A percentile compares a stretch with the other conserved stretches of the same genome.
These are phyloP conservation scores for Exophiala bonariae DNA, from an alignment of 2,329 filamentous ascomycete species.

Conservation along the genomic window DNA sequence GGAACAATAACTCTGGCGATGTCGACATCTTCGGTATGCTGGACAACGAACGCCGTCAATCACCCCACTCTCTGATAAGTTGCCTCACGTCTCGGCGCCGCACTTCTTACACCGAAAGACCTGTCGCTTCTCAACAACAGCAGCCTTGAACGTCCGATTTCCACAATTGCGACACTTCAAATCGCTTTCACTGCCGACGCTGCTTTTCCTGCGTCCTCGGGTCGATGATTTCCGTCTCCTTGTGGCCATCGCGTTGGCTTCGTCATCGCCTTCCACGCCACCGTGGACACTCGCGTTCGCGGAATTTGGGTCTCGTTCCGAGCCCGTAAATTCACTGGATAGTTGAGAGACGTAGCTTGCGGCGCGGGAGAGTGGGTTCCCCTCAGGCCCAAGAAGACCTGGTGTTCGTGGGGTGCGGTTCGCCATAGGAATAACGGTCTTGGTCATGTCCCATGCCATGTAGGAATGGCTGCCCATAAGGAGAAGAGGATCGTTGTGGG, in stretches of 20 bases:
- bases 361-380: conserved; percentile 21
- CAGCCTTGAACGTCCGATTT: conserved; percentile 24
- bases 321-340: conserved; percentile 24
- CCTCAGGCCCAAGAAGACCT: conserved; percentile 15
- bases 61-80: background rate
- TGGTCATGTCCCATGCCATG: conserved; percentile 24
- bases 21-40: too few relatives aligned
- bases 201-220: conserved; percentile 10
- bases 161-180: conserved; percentile 26
- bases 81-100: conserved; percentile 22
- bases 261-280: conserved; percentile 10
- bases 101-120: conserved; percentile 27
- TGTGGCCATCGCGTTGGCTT: conserved; percentile 1
- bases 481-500: conserved; percentile 21
- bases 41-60: too few relatives aligned
- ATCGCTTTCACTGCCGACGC: conserved; percentile 18
- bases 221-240: conserved; percentile 7
- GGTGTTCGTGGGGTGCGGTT: conserved; percentile 23
- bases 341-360: conserved; percentile 25
- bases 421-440: conserved; percentile 25
- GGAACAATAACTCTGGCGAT: too few relatives aligned
- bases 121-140: conserved; percentile 18
- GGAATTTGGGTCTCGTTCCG: conserved; percentile 17
- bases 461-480: conserved; percentile 24
- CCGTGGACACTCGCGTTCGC: conserved; percentile 9